Evolutionary conservation across 2,329 filamentous ascomycete species (phyloP), one percentile per base, ranked within the genome.

Genomic region (Tolypocladium tundrense): DNA sequence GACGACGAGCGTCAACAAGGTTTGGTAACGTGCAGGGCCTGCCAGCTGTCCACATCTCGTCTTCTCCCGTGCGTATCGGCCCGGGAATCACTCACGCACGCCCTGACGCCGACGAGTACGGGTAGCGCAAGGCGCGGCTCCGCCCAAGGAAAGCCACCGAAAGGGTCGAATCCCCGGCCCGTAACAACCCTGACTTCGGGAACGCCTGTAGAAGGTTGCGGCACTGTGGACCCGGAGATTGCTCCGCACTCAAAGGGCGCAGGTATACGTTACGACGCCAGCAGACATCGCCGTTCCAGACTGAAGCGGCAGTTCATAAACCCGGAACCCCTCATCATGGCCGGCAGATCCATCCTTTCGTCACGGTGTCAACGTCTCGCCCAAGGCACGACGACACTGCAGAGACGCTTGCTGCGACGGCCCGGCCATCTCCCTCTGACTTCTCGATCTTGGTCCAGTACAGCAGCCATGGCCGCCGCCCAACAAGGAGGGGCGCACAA

Each of bases 401-500:
- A 21, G 35, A 37, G 10, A 21, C 51, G 51, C 45, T n/a, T 31
- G 45, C 27, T 33, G 24, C 48, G 7, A 33, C 48, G n/a, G 27
- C 11, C 31, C 16, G 10, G 16, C 4, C 48, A 35, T 33, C 27
- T 35, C 16, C 19, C 7, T 35, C 37, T 16, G 13, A 7, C 37
- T 13, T 35, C 48, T 33, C 27, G 16, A 21, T 52, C 31, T 14
- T 35, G 48, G 48, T 51, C 19, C 48, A 37, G 48, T 14, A 35
- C 27, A 9, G 21, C 35, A 39, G 53, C 24, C 41, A 60, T 57
- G 60, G 54, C 14, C 14, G 35, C 14, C 35, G n/a, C 27, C 16
- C 42, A n/a, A 11, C 21, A 39, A 19, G 27, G 43, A 33, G 40
- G 43, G 14, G 53, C 56, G 35, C 60, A 56, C 51, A 60, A 57